phyloP scores from a whole-genome alignment of 2,329 filamentous ascomycete genomes.

The Exophiala sp. region DNA sequence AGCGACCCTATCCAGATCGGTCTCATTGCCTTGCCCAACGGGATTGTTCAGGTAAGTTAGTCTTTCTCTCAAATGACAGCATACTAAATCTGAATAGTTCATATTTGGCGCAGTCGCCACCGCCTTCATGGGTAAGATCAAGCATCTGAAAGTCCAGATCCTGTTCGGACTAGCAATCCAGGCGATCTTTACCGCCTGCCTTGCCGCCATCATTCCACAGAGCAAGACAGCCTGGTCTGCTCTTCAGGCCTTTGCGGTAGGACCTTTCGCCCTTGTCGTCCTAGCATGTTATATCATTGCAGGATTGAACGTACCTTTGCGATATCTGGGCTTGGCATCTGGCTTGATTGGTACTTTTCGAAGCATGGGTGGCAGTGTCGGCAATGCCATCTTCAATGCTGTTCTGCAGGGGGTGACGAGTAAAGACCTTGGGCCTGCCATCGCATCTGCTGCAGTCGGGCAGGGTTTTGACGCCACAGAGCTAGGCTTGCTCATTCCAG shows the following conservation, averaged over 20 bases:
- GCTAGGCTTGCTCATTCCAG: constrained; percentile 35
- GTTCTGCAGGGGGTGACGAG: constrained; percentile 19
- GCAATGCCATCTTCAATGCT: constrained; percentile 27
- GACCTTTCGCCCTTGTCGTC: neutral
- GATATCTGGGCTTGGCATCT: constrained; percentile 4
- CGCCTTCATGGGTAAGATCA: constrained; percentile 6
- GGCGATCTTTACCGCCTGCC: constrained; percentile 25
- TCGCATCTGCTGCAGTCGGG: constrained; percentile 32
- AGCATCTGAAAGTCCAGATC: constrained; percentile 1
- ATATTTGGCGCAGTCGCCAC: constrained; percentile 3
- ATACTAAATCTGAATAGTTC: neutral
- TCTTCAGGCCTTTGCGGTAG: constrained; percentile 20
- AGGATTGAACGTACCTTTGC: constrained; percentile 2
- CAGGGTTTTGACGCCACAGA: constrained; percentile 38
- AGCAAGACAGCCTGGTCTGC: constrained; percentile 21
- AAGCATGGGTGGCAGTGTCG: constrained; percentile 22
- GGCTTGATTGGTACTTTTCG: constrained; percentile 14
- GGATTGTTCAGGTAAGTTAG: neutral
- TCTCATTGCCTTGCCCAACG: constrained; percentile 35
- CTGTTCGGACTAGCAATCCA: constrained; percentile 20
- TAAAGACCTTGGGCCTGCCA: neutral
- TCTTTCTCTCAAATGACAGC: constrained; percentile 28
- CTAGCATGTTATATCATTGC: constrained; percentile 1
- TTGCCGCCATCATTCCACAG: neutral
- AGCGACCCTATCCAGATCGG: constrained; percentile 39